A percentile compares a stretch with the other conserved stretches of the same genome.
Evolutionary conservation across 257 asterid species (phyloP).

Genomic region (Craterostigma plantagineum): DNA sequence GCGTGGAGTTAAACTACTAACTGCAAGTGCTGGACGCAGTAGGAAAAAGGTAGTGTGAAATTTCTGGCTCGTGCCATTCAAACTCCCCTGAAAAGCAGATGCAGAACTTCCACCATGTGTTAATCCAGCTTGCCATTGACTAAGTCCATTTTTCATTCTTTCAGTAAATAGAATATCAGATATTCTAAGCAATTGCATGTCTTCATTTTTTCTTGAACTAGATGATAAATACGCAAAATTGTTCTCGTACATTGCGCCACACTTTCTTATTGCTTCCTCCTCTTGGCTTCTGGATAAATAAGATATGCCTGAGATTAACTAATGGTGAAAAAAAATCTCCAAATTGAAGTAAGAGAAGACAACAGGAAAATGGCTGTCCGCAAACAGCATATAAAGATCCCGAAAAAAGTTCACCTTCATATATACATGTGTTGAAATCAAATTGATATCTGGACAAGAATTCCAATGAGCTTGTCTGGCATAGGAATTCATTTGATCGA

Average conservation of each 20-base stretch:
- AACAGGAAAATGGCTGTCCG: constrained; percentile 6
- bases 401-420: constrained; percentile 39
- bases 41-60: constrained; percentile 61
- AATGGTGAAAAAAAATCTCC: constrained; percentile 34
- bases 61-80: constrained; percentile 19
- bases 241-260: constrained; percentile 25
- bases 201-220: constrained; percentile 17
- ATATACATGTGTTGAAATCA: constrained; percentile 68
- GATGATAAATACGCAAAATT: constrained; percentile 21
- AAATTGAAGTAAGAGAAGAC: constrained; percentile 13
- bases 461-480: constrained; percentile 82
- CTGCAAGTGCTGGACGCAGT: constrained; percentile 65
- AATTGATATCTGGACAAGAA: constrained; percentile 82
- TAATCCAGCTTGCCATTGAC: constrained; percentile 61
- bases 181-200: constrained; percentile 34
- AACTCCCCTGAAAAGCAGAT: constrained; percentile 22
- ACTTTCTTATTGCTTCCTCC: constrained; percentile 42
- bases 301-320: constrained; percentile 88
- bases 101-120: constrained; percentile 18
- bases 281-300: constrained; percentile 97
- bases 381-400: neutral
- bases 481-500: constrained; percentile 44
- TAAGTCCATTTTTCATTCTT: constrained; percentile 46
- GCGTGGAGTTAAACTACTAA: constrained; percentile 56
- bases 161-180: constrained; percentile 64